phyloP scores from a whole-genome alignment of 106 monocot species.

The Triglochin maritima region DNA sequence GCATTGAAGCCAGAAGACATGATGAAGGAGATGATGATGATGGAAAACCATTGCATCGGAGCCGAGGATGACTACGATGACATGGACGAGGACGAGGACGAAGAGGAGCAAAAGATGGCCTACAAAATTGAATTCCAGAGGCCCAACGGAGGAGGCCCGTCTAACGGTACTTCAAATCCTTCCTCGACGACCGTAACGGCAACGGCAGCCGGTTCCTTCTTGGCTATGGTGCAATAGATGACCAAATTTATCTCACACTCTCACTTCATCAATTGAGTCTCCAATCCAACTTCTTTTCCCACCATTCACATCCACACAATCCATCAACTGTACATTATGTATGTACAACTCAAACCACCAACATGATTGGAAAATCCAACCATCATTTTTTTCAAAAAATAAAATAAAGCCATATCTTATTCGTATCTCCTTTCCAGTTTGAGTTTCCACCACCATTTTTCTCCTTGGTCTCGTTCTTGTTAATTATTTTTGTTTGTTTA shows the following conservation, averaged over 20 bases:
- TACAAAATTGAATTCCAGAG: slow-evolving; percentile 21
- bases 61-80: slow-evolving; percentile 43
- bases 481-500: too few species aligned
- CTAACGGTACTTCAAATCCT: slow-evolving; percentile 13
- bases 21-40: slow-evolving; percentile 41
- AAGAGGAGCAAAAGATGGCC: slow-evolving; percentile 20
- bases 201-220: slow-evolving; percentile 29
- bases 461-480: too few species aligned
- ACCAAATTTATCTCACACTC: not conserved
- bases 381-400: too few species aligned
- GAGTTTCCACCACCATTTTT: too few species aligned
- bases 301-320: too few species aligned
- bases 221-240: slow-evolving; percentile 38
- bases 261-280: not conserved
- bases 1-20: slow-evolving; percentile 72
- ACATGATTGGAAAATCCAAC: too few species aligned
- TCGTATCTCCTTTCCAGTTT: too few species aligned
- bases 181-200: slow-evolving; percentile 3
- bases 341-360: too few species aligned
- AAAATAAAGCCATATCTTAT: too few species aligned
- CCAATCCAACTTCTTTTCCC: too few species aligned
- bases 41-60: not conserved
- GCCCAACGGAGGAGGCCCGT: slow-evolving; percentile 1
- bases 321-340: too few species aligned
- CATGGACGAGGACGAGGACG: slow-evolving; percentile 31